Evolutionary conservation across 208 protist species (phyloP), one percentile per base, ranked within the genome.

Genomic region (Trypanosoma boissoni): DNA sequence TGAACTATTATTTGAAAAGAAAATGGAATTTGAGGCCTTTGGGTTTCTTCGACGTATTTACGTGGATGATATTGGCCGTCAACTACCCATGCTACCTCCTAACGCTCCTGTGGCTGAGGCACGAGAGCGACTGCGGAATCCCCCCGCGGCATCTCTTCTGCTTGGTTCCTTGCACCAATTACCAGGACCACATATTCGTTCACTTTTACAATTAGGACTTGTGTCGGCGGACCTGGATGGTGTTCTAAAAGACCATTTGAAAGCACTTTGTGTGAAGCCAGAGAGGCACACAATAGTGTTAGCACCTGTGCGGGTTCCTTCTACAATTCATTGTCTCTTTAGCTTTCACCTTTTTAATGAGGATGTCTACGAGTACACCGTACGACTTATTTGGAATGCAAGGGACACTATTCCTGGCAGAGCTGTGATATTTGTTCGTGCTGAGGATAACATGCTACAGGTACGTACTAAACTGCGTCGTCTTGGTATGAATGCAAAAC

Each of bases 31-130:
- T 54, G 74, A 83, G 37, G 54, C 77, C 20, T 91, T 91, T 70
- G 87, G 87, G 28, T 94, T 90, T 61, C 74, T 94, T 43, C 68
- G 87, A 5, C 83, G 87, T 8, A 72, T 94, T 9, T 94, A 91
- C 63, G 69, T 94, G 4, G 87, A 94, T 58, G 87, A 94, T 45
- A 65, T 89, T 10, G 83, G 75, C 14, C 64, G 71, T 23, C 87
- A 94, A 68, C 32, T 94, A 29, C 74, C 72, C 20, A 79, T 90
- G 72, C 21, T 88, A 3, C 42, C 72, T 2, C 69, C 77, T 27
- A 73, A 51, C 18, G 87, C 75, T 10, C 73, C 78, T 27, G 68
- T 82, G 6, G 57, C 53, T 1, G 74, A 66, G 31, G 72, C 66
- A 41, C 65, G 76, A 16, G 87, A 94, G 57, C 75, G 82, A 10